Evolutionary conservation across 176 grass and related monocot species (phyloP), one percentile per base, ranked within the genome.

Genomic region (Oryza glaberrima): DNA sequence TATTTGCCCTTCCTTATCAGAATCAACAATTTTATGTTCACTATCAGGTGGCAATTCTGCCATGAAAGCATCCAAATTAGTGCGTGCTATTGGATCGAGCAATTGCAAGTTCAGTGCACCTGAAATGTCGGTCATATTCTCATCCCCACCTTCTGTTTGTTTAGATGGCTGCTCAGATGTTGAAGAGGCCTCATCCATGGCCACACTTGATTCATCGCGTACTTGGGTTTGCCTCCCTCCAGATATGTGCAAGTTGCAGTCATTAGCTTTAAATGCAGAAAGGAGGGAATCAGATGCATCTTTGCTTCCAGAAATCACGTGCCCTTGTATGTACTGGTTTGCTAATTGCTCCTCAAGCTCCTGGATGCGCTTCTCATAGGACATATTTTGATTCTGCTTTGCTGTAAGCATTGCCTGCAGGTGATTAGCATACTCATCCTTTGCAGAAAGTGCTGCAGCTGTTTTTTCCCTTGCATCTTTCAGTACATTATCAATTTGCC

Each of bases 51-150:
- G 67, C 67, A 83, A 69, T 86, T 95, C 88, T 77, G 82, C 74
- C 93, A 98, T 93, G 82, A 85, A 90, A 82, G 92, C 88, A 80
- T 97, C 94, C 86, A 87, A 69, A 82, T 79, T 88, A 75, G 81
- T 91, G 26, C 82, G 84, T 61, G 49, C 38, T 77, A 70, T 32
- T 52, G 83, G 92, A 83, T 92, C 81, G 0, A 86, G 68, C 19
- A 83, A 87, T 68, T 89, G 84, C 83, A 90, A 83, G 78, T 94
- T 98, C 63, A 89, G n/a, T 65, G 88, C 92, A 76, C 90, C 88
- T 1, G 90, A 94, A 87, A 99, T 89, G 84, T 96, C 89, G 3
- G 88, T 85, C 96, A 98, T 98, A 79, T 94, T 98, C 67, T 98
- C 96, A 93, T 98, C 96, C 2, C 91, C 91, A 85, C 96, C 89